Evolutionary conservation across 768 basidiomycete genomes (phyloP).

Genomic region (Kwoniella dendrophila): DNA sequence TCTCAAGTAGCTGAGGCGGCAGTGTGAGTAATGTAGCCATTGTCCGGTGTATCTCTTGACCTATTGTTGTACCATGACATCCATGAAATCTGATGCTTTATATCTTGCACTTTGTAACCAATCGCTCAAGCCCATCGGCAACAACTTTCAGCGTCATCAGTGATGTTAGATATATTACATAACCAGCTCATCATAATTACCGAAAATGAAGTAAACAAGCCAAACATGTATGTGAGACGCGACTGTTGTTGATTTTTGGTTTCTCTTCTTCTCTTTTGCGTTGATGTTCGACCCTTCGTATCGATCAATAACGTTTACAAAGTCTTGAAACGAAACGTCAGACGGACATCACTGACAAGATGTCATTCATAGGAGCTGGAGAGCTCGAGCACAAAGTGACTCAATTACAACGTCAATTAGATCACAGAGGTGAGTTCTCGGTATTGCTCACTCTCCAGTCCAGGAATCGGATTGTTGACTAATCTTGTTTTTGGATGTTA

Average conservation of each 20-base stretch:
- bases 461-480: neutral
- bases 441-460: neutral
- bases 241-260: slow-evolving; percentile 8
- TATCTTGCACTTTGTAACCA: neutral
- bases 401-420: slow-evolving; percentile 46
- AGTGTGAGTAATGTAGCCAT: slow-evolving; percentile 27
- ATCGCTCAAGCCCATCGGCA: neutral
- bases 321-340: neutral
- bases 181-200: neutral
- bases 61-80: too few relatives aligned
- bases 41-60: neutral
- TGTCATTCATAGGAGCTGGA: slow-evolving; percentile 54
- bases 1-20: slow-evolving; percentile 35
- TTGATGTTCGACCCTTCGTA: neutral
- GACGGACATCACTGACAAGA: slow-evolving; percentile 16
- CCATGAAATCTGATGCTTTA: too few relatives aligned
- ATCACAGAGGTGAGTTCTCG: slow-evolving; percentile 46
- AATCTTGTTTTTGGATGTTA: neutral
- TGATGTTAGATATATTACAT: neutral
- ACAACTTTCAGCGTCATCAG: neutral
- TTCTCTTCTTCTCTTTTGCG: neutral
- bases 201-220: slow-evolving; percentile 12
- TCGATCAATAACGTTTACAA: neutral
- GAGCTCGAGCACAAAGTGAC: slow-evolving; percentile 48
- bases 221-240: neutral